These are phyloP conservation scores for Boletellus emodensis DNA, from an alignment of 768 basidiomycete genomes.

Conservation along the genomic window DNA sequence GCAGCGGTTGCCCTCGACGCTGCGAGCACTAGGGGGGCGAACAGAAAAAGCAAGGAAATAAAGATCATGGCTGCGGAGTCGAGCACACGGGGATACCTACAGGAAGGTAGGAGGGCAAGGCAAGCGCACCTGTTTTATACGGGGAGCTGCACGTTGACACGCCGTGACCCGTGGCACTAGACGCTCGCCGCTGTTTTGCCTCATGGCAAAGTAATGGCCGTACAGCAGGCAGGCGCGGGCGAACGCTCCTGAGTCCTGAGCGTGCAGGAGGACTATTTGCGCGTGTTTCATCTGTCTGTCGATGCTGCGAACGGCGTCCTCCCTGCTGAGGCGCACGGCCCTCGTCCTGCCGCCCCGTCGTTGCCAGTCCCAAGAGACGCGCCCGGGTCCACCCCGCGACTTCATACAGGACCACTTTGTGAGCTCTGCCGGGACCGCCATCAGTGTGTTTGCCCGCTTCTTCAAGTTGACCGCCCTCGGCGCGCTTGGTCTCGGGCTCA, in stretches of 20 bases:
- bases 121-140: constrained; percentile 13
- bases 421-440: constrained; percentile 35
- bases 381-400: constrained; percentile 4
- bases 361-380: constrained; percentile 16
- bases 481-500: constrained; percentile 39
- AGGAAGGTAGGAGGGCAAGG: background rate
- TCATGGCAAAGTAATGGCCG: no score
- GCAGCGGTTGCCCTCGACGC: constrained; percentile 28
- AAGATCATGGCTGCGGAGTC: constrained; percentile 34
- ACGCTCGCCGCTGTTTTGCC: constrained; percentile 6
- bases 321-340: constrained; percentile 2
- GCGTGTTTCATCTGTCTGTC: background rate
- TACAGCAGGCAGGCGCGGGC: no score
- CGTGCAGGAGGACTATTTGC: background rate
- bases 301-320: constrained; percentile 14
- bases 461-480: constrained; percentile 48
- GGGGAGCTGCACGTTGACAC: background rate
- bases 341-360: constrained; percentile 6
- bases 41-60: constrained; percentile 29
- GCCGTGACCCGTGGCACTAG: no score
- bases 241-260: no score
- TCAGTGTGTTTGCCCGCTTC: constrained; percentile 45
- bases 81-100: background rate
- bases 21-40: constrained; percentile 28
- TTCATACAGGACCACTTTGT: constrained; percentile 34